phyloP scores from a whole-genome alignment of 805 yeast species.

The Lipomyces lipofer region DNA sequence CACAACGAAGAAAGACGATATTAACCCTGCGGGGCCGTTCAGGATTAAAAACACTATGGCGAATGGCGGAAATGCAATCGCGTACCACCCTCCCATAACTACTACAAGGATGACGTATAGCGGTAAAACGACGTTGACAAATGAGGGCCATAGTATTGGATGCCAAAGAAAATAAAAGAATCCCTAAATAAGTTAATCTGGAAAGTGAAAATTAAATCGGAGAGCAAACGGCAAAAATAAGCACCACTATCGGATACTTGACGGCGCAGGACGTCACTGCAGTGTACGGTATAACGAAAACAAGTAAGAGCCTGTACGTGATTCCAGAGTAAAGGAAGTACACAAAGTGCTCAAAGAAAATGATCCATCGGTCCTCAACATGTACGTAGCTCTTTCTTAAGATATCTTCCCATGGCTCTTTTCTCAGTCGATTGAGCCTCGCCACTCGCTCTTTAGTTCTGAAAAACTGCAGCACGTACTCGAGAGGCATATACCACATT shows the following conservation, averaged over 20 bases:
- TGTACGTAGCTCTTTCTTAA: neutral
- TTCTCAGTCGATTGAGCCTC: neutral
- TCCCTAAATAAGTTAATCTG: conserved; percentile 13
- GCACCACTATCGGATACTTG: conserved; percentile 24
- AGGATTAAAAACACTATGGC: conserved; percentile 12
- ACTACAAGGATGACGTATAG: conserved; percentile 6
- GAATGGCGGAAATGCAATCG: conserved; percentile 23
- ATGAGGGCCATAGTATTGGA: conserved; percentile 29
- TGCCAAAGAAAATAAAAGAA: conserved; percentile 19
- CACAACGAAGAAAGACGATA: conserved; percentile 16
- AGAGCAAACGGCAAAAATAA: neutral
- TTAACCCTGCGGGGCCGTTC: conserved; percentile 23
- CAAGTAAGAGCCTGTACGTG: conserved; percentile 19
- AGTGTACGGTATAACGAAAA: conserved; percentile 20
- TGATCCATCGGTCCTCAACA: neutral
- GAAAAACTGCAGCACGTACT: neutral
- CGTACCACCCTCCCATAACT: conserved; percentile 14
- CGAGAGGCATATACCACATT: conserved; percentile 8
- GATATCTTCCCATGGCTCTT: neutral
- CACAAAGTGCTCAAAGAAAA: neutral
- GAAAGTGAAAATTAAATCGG: neutral
- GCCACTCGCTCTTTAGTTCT: neutral
- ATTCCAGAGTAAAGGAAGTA: conserved; percentile 21
- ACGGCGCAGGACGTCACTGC: conserved; percentile 20
- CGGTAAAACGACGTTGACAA: conserved; percentile 16